Conservation (phyloP, 306 rosid species). For the Pyrus communis region DNA sequence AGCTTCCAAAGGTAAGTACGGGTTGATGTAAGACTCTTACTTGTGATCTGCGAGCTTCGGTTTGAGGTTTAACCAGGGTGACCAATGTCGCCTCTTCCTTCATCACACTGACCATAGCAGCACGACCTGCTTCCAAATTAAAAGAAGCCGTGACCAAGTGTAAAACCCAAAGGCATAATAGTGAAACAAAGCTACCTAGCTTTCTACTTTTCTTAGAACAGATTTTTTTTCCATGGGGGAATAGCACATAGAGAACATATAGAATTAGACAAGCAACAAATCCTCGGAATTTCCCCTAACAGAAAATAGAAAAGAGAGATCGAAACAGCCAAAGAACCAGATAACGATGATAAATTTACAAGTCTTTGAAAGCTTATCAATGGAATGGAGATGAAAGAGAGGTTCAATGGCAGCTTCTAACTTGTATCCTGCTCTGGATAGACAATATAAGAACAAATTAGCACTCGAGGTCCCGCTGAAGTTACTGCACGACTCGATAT, state of each 20-base stretch:
- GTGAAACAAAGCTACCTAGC: neutral
- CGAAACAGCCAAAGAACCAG: neutral
- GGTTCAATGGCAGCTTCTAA: constrained; percentile 85
- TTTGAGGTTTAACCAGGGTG: constrained; percentile 88
- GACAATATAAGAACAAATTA: neutral
- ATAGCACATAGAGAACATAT: neutral
- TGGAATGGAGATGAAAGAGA: no score
- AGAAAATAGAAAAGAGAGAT: neutral
- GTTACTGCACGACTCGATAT: neutral
- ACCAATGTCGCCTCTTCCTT: constrained; percentile 72
- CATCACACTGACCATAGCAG: constrained; percentile 78
- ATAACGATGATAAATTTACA: neutral
- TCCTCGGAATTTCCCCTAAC: neutral
- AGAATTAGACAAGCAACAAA: neutral
- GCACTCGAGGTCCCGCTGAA: constrained; percentile 8
- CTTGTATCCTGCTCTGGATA: constrained; percentile 81
- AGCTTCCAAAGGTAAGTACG: neutral
- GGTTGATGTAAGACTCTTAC: constrained; percentile 34
- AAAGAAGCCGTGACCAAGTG: neutral
- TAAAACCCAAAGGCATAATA: neutral
- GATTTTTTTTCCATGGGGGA: neutral
- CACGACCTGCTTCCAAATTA: constrained; percentile 59
- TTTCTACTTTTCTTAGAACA: neutral
- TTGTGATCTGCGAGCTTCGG: constrained; percentile 87
- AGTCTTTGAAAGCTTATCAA: constrained; percentile 16